These are phyloP conservation scores for Lentinula lateritia DNA, from an alignment of 768 basidiomycete species.

Conservation along the genomic window DNA sequence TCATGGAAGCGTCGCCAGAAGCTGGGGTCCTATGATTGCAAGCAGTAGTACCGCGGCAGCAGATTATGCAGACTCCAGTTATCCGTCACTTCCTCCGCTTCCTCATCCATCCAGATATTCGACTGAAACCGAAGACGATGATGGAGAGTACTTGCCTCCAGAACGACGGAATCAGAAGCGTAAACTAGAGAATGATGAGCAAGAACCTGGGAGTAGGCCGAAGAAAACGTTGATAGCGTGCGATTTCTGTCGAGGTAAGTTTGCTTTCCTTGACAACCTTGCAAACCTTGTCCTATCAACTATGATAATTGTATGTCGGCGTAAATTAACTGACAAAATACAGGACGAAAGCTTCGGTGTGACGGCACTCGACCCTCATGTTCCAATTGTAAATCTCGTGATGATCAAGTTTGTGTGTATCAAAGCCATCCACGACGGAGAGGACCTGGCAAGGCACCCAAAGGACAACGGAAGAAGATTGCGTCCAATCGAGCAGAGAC, in stretches of 20 bases:
- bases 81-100: neutral
- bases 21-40: neutral
- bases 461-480: conserved; percentile 42
- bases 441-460: conserved; percentile 72
- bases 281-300: neutral
- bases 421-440: conserved; percentile 40
- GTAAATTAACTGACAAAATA: neutral
- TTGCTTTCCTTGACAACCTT: neutral
- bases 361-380: conserved; percentile 63
- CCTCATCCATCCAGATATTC: conserved; percentile 3
- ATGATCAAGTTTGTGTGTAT: conserved; percentile 17
- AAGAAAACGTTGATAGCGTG: conserved; percentile 63
- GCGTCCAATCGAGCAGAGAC: neutral
- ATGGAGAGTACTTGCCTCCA: conserved; percentile 14
- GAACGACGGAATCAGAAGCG: conserved; percentile 20
- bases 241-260: conserved; percentile 69
- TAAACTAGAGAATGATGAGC: conserved; percentile 16
- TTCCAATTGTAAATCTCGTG: conserved; percentile 53
- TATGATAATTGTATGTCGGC: conserved; percentile 1
- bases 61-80: neutral
- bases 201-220: conserved; percentile 18
- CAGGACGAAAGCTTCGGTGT: conserved; percentile 73
- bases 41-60: neutral
- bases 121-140: conserved; percentile 19
- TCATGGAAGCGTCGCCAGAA: neutral